Evolutionary conservation across 495 filamentous ascomycete species (phyloP), one percentile per base, ranked within the genome.

Genomic region (Pseudotulostoma volvatum): DNA sequence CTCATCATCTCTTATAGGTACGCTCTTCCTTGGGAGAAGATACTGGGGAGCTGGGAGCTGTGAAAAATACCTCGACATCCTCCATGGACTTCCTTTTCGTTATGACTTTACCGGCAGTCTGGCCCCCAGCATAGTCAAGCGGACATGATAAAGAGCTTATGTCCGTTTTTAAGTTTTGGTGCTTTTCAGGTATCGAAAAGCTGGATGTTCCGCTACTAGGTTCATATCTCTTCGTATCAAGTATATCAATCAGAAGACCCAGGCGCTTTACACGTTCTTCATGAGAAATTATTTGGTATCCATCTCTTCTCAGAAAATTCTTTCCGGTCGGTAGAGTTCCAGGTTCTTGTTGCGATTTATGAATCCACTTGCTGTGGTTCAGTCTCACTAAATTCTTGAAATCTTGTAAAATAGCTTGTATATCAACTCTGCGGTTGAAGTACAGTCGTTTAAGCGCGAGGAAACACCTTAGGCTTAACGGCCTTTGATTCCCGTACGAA

Each of bases 1-100:
- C 15, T 43, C 44, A 14, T 18, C 28, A 35, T 44, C 36, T n/a
- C n/a, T n/a, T n/a, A n/a, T n/a, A n/a, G n/a, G n/a, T n/a, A n/a
- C n/a, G n/a, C n/a, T n/a, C n/a, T 9, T 17, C 8, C 20, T 33
- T 34, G 30, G 36, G 18, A 11, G 30, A 19, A 41, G 55, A 57
- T 0, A 42, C 43, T 1, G 60, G 62, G 4, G 62, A 66, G 34
- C 47, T 62, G 11, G 62, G 59, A 18, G 62, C 59, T 0, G 60
- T 64, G 8, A 57, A 49, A 37, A 56, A 66, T n/a, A 55, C 52
- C 17, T 56, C 55, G 16, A 59, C 55, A 7, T 49, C 44, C 9
- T 51, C 48, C 14, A 44, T 42, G 9, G 50, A 55, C 18, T 42
- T 42, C 23, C 40, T 42, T 31, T 42, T 42, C 13, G n/a, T n/a